phyloP scores from a whole-genome alignment of 2,329 filamentous ascomycete species.

The Samsoniella hepiali region DNA sequence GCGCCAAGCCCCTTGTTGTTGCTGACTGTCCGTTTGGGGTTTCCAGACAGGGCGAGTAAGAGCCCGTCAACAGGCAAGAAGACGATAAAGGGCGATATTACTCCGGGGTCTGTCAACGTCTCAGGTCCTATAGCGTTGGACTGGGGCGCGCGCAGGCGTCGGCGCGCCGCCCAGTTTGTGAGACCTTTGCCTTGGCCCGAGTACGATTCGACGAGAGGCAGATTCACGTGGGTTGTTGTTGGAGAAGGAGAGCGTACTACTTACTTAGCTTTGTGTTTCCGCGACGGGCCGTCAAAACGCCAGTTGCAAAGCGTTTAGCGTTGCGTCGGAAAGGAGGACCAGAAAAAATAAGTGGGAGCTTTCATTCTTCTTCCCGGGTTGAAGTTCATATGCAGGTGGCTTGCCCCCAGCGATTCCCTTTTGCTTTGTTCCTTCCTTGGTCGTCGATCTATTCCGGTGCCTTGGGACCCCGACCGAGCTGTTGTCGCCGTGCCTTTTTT shows the following conservation, averaged over 20 bases:
- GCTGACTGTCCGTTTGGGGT: too few species aligned
- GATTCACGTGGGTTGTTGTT: too few species aligned
- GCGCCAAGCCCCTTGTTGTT: background rate
- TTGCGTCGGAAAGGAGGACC: background rate
- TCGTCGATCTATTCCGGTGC: conserved; percentile 17
- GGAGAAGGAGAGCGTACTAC: too few species aligned
- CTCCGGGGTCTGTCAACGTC: background rate
- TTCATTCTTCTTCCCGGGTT: background rate
- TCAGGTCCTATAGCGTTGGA: conserved; percentile 3
- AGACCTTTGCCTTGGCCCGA: too few species aligned
- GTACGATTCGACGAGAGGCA: too few species aligned
- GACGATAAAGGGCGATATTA: background rate
- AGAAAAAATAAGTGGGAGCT: background rate
- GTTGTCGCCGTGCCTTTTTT: background rate
- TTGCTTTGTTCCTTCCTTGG: conserved; percentile 4
- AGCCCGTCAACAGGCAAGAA: background rate
- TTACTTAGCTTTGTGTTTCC: background rate
- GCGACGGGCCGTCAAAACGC: conserved; percentile 12
- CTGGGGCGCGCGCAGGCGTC: too few species aligned
- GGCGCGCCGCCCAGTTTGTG: too few species aligned
- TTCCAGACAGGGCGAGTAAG: background rate
- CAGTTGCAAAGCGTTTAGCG: conserved; percentile 1
- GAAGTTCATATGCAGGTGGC: background rate
- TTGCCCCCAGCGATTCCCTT: background rate
- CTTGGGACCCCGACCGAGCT: background rate